Percentiles rank a stretch among this genome's conserved stretches.
Conservation (phyloP, 148 eudicot species). For the Spergularia bocconei region DNA sequence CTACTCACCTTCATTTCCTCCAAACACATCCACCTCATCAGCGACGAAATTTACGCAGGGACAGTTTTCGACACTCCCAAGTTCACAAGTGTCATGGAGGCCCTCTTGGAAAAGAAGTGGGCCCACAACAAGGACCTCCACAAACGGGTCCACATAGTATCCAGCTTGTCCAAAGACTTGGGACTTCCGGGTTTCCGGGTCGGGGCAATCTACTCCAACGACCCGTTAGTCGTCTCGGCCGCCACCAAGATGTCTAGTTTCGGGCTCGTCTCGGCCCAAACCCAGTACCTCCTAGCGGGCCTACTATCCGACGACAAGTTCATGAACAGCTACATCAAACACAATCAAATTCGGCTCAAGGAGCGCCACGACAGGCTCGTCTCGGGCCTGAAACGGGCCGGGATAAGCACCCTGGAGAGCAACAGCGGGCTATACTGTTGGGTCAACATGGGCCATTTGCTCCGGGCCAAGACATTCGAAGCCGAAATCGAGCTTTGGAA, state of each 20-base stretch:
- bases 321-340: conserved; percentile 34
- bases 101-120: conserved; percentile 35
- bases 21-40: conserved; percentile 51
- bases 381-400: conserved; percentile 45
- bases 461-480: conserved; percentile 49
- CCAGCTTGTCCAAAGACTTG: conserved; percentile 72
- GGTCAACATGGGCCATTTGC: conserved; percentile 66
- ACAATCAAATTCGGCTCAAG: conserved; percentile 45
- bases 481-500: conserved; percentile 76
- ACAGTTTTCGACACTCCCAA: conserved; percentile 41
- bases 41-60: conserved; percentile 72
- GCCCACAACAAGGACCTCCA: conserved; percentile 33
- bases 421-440: conserved; percentile 70
- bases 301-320: conserved; percentile 60
- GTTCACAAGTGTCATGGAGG: conserved; percentile 62
- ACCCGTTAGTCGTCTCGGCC: conserved; percentile 50
- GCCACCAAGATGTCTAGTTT: conserved; percentile 91
- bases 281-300: conserved; percentile 62
- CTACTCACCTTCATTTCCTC: conserved; percentile 41
- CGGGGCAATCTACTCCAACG: conserved; percentile 66
- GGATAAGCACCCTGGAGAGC: conserved; percentile 52
- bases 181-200: conserved; percentile 80
- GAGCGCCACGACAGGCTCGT: conserved; percentile 39
- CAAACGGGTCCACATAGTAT: conserved; percentile 59
- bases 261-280: conserved; percentile 71